Evolutionary conservation across 352 stramenopile species (phyloP), one percentile per base, ranked within the genome.

Genomic region (Phytophthora idaei): DNA sequence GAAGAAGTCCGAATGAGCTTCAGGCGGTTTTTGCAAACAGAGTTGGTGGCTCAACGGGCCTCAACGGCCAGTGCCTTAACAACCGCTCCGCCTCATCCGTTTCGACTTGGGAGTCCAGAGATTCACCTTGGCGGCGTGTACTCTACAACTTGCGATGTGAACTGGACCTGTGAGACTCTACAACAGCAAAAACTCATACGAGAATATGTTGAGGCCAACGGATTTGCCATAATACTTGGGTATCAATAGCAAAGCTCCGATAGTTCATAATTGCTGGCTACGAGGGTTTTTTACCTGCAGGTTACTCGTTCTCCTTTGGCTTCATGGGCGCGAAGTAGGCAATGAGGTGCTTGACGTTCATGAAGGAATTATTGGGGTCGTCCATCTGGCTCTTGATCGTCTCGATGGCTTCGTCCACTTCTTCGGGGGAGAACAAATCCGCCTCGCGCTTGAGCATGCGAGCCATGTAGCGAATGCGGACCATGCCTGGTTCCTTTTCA

Each of bases 391-490:
- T 27, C 29, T 79, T 82, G 32, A 81, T 70, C 0, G 78, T 69
- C 12, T 71, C 69, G 32, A 91, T 83, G 4, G 72, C 76, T 56
- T 81, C 78, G 31, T 89, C 76, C 14, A 93, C 79, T 67, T 91
- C 81, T 39, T 83, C 63, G 0, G 69, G 53, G 0, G 76, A 69
- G 65, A 91, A 93, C 7, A 93, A 57, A 15, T 90, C 81, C 1
- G 75, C 69, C 60, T 93, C 85, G 9, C 62, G 61, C 36, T 87
- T 88, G 31, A 93, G 75, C 67, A 78, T 78, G 1, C 82, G 82
- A 42, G 62, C 71, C 58, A 93, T 84, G 68, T 90, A 91, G 6
- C 73, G 74, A 34, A 71, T 74, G n/a, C 78, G 86, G 7, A 92
- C 55, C 47, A 73, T 68, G 5, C 74, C 80, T 4, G 62, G 72